phyloP scores from a whole-genome alignment of 2,329 filamentous ascomycete species.

The Penicillium sp. region DNA sequence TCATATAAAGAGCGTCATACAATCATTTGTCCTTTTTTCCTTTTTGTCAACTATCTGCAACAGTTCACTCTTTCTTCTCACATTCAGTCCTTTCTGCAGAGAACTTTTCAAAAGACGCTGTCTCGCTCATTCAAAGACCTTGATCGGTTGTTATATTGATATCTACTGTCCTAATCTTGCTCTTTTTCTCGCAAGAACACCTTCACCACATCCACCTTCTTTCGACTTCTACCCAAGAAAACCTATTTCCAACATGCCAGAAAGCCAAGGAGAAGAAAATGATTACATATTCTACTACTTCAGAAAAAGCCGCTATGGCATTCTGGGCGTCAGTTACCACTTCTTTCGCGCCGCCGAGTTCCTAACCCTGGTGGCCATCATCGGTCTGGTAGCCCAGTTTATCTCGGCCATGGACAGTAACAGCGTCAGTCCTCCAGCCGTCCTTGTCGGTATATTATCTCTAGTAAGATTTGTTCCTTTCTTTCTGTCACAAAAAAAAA shows the following conservation, averaged over 20 bases:
- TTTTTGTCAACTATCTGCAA: background rate
- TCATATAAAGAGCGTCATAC: background rate
- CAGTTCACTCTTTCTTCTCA: background rate
- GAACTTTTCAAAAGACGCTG: background rate
- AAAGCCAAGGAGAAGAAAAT: background rate
- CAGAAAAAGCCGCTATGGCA: slow-evolving; percentile 52
- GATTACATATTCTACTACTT: background rate
- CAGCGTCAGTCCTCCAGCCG: slow-evolving; percentile 62
- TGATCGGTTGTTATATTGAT: too few relatives aligned
- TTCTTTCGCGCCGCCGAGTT: slow-evolving; percentile 67
- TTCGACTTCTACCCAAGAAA: background rate
- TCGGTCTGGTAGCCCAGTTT: slow-evolving; percentile 79
- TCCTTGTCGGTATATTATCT: slow-evolving; percentile 53
- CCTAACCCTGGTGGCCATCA: slow-evolving; percentile 68
- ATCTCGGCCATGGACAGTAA: slow-evolving; percentile 68
- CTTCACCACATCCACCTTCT: background rate
- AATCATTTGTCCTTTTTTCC: background rate
- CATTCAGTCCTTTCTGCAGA: slow-evolving; percentile 3
- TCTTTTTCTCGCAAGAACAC: slow-evolving; percentile 5
- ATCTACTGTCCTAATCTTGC: background rate
- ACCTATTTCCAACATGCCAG: background rate
- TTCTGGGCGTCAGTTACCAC: slow-evolving; percentile 75
- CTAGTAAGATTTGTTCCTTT: slow-evolving; percentile 1
- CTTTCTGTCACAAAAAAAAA: background rate
- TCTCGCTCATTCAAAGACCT: background rate